Conservation (phyloP, 192 early-diverging fungal species). For the Gryganskiella cystojenkinii region DNA sequence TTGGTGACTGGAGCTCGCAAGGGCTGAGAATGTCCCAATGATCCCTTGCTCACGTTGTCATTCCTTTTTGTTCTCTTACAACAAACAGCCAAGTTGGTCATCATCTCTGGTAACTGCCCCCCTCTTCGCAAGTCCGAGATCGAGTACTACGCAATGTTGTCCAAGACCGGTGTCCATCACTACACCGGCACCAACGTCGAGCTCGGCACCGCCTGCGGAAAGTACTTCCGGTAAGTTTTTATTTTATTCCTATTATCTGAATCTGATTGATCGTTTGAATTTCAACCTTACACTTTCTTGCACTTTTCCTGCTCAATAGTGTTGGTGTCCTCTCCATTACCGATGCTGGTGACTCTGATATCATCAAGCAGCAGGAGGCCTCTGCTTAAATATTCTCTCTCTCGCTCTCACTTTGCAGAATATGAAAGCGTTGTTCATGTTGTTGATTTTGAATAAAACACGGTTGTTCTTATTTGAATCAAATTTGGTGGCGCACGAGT, state of each 20-base stretch:
- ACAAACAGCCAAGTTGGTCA: slow-evolving; percentile 92
- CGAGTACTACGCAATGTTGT: slow-evolving; percentile 99
- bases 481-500: slow-evolving; percentile 31
- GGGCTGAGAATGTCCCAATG: slow-evolving; percentile 56
- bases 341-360: slow-evolving; percentile 94
- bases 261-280: not conserved
- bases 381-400: not conserved
- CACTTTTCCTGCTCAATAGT: slow-evolving; percentile 12
- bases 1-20: slow-evolving; percentile 58
- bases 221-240: slow-evolving; percentile 89
- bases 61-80: not conserved
- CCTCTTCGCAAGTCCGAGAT: slow-evolving; percentile 99
- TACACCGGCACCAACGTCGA: slow-evolving; percentile 99
- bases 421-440: not conserved
- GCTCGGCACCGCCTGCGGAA: slow-evolving; percentile 99
- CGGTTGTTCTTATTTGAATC: not conserved
- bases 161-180: slow-evolving; percentile 99
- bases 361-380: slow-evolving; percentile 16
- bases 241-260: not conserved
- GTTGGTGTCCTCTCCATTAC: slow-evolving; percentile 93
- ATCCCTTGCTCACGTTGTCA: slow-evolving; percentile 31
- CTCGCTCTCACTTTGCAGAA: not conserved
- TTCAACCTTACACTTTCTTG: not conserved
- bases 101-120: slow-evolving; percentile 99
- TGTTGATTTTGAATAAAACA: not conserved